Conservation (phyloP, 139 green algal genomes). For the Zygnema circumcarinatum region DNA sequence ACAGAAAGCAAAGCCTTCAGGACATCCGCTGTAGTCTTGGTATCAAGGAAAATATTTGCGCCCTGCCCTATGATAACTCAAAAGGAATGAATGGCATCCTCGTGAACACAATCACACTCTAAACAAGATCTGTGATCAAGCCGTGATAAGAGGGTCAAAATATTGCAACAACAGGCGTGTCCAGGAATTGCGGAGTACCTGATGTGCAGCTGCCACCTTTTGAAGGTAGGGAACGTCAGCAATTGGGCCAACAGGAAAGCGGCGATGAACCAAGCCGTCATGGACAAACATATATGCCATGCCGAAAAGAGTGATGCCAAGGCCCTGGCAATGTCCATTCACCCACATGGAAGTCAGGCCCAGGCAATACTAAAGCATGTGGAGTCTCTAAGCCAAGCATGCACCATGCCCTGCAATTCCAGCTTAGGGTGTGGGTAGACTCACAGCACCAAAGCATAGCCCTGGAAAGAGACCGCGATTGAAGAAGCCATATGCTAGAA, state of each 20-base stretch:
- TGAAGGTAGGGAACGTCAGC: conserved; percentile 87
- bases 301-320: conserved; percentile 97
- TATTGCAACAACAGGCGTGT: background rate
- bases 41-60: background rate
- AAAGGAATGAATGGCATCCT: background rate
- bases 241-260: conserved; percentile 92
- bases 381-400: too few relatives aligned
- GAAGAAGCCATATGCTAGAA: conserved; percentile 91
- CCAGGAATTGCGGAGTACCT: conserved; percentile 55
- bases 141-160: background rate
- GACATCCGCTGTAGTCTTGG: background rate
- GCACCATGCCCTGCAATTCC: too few relatives aligned
- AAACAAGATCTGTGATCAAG: too few relatives aligned
- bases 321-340: too few relatives aligned
- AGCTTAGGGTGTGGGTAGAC: too few relatives aligned
- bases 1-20: conserved; percentile 33
- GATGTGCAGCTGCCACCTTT: conserved; percentile 86
- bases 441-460: conserved; percentile 45
- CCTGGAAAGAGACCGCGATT: conserved; percentile 71
- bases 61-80: background rate
- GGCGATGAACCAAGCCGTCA: conserved; percentile 92
- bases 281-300: conserved; percentile 99
- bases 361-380: too few relatives aligned
- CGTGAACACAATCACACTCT: background rate
- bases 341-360: conserved; percentile 19